These are phyloP conservation scores for Annulohypoxylon nitens DNA, from an alignment of 495 filamentous ascomycete genomes.

Conservation along the genomic window DNA sequence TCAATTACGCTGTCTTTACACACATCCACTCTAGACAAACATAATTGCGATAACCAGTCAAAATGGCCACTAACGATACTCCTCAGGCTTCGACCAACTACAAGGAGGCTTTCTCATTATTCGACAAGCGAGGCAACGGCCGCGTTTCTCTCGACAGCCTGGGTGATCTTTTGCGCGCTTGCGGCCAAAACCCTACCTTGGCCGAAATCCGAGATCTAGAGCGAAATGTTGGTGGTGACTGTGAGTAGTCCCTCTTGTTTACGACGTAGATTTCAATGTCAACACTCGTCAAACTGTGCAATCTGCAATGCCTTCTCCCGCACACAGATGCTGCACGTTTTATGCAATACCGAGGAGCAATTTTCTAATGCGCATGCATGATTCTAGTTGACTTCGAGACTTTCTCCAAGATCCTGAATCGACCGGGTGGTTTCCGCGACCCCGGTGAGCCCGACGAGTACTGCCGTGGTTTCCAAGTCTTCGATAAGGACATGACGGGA, in stretches of 20 bases:
- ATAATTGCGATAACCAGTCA: slow-evolving; percentile 26
- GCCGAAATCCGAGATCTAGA: slow-evolving; percentile 92
- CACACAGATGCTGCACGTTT: background rate
- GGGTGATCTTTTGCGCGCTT: slow-evolving; percentile 93
- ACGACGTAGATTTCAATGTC: background rate
- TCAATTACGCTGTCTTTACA: slow-evolving; percentile 4
- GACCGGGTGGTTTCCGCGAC: slow-evolving; percentile 97
- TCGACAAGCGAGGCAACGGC: slow-evolving; percentile 97
- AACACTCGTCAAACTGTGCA: background rate
- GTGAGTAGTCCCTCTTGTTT: slow-evolving; percentile 67
- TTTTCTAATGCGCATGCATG: slow-evolving; percentile 20
- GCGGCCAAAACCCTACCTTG: slow-evolving; percentile 96
- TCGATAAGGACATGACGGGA: slow-evolving; percentile 98
- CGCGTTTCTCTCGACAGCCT: slow-evolving; percentile 87
- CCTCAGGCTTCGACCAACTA: slow-evolving; percentile 98
- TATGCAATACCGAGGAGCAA: background rate
- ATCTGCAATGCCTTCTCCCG: background rate
- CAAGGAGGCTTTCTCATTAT: slow-evolving; percentile 99
- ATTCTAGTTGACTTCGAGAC: slow-evolving; percentile 93
- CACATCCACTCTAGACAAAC: slow-evolving; percentile 1
- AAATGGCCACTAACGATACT: slow-evolving; percentile 63
- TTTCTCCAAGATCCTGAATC: slow-evolving; percentile 94
- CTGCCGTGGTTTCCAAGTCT: slow-evolving; percentile 97
- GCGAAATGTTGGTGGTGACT: slow-evolving; percentile 87
- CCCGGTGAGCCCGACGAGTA: slow-evolving; percentile 98